These are phyloP conservation scores for Pythium utonaiense DNA, from an alignment of 352 stramenopile species.

Conservation along the genomic window DNA sequence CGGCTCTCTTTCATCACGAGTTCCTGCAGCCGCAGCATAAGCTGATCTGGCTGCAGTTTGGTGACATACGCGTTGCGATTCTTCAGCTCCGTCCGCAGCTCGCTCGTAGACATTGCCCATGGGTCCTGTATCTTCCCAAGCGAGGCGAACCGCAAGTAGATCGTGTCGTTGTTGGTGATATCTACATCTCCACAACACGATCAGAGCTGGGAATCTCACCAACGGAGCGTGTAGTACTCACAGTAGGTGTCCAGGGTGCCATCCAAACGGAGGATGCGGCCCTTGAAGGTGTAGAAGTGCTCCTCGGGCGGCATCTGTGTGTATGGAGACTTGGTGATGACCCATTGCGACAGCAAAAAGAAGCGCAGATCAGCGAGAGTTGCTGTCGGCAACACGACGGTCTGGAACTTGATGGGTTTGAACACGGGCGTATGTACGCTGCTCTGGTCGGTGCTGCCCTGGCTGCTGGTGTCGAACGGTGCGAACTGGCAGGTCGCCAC, in stretches of 20 bases:
- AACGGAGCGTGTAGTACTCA: conserved; percentile 22
- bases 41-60: conserved; percentile 62
- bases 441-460: too few relatives aligned
- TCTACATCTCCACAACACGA: conserved; percentile 26
- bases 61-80: conserved; percentile 52
- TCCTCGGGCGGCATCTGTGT: conserved; percentile 35
- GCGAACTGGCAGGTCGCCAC: conserved; percentile 56
- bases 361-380: conserved; percentile 45
- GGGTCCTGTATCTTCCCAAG: conserved; percentile 63
- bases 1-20: conserved; percentile 63
- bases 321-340: conserved; percentile 55
- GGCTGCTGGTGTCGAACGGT: conserved; percentile 15
- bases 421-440: conserved; percentile 24
- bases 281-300: conserved; percentile 77
- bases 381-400: conserved; percentile 35
- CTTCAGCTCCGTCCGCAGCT: conserved; percentile 57
- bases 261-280: conserved; percentile 56
- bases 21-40: conserved; percentile 63
- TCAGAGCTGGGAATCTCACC: neutral
- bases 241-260: conserved; percentile 61
- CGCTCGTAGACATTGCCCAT: conserved; percentile 77
- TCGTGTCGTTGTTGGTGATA: conserved; percentile 62
- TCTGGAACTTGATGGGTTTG: conserved; percentile 55
- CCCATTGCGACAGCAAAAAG: conserved; percentile 62
- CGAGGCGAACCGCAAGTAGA: conserved; percentile 65